phyloP scores from a whole-genome alignment of 2,329 filamentous ascomycete genomes.

The Scolecobasidium constrictum region DNA sequence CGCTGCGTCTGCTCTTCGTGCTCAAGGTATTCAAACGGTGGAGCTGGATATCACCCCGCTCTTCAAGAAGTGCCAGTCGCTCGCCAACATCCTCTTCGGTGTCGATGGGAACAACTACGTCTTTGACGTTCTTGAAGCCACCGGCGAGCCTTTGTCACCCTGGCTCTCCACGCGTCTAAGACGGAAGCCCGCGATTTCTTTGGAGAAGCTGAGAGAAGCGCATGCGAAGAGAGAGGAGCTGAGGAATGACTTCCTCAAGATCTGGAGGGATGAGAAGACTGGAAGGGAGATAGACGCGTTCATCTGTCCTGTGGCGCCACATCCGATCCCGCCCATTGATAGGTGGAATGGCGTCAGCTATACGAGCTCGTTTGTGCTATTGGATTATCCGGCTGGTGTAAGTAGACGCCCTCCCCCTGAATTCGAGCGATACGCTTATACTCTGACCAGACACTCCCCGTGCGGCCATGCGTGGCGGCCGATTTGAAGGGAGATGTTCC shows the following conservation, averaged over 20 bases:
- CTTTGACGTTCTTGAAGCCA: conserved; percentile 45
- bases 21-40: conserved; percentile 41
- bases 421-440: neutral
- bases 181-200: conserved; percentile 34
- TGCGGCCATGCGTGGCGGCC: conserved; percentile 35
- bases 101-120: conserved; percentile 46
- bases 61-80: conserved; percentile 43
- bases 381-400: conserved; percentile 50
- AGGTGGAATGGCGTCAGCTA: conserved; percentile 53
- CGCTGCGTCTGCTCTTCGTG: conserved; percentile 23
- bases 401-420: too few species aligned
- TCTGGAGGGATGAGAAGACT: conserved; percentile 40
- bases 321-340: conserved; percentile 52
- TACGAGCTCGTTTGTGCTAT: conserved; percentile 48
- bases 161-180: conserved; percentile 46
- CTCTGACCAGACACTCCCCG: conserved; percentile 34
- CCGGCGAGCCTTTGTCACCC: conserved; percentile 45
- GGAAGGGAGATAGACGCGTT: conserved; percentile 45
- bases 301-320: conserved; percentile 52
- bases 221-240: conserved; percentile 42
- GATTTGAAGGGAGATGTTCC: conserved; percentile 42
- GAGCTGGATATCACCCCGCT: conserved; percentile 43
- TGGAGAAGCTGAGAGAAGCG: conserved; percentile 40
- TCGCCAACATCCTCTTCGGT: conserved; percentile 48
- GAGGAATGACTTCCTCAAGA: conserved; percentile 43